phyloP scores from a whole-genome alignment of 768 basidiomycete species.

The Glaciozyma martinii region DNA sequence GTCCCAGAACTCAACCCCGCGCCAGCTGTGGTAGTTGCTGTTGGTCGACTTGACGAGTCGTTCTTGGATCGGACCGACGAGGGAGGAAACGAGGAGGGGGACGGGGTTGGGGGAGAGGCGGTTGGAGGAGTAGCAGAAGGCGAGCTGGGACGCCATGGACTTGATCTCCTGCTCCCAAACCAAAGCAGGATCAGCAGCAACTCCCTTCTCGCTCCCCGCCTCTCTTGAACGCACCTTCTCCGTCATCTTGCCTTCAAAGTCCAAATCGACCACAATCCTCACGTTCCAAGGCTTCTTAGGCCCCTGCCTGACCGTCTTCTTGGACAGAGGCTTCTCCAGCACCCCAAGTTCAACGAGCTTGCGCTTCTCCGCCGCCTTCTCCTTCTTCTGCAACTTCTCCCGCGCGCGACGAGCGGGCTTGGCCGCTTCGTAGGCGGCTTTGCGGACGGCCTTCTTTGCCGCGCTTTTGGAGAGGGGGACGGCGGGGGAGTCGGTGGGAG shows the following conservation, averaged over 20 bases:
- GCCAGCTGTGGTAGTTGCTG: constrained; percentile 69
- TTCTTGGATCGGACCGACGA: constrained; percentile 59
- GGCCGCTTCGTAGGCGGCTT: constrained; percentile 46
- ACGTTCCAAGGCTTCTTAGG: constrained; percentile 47
- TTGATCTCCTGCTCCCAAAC: constrained; percentile 62
- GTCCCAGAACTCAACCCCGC: constrained; percentile 70
- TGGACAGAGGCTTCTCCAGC: constrained; percentile 35
- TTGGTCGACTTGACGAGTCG: constrained; percentile 59
- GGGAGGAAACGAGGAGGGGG: constrained; percentile 67
- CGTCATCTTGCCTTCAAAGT: constrained; percentile 85
- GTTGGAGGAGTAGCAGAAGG: constrained; percentile 85
- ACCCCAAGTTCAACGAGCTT: constrained; percentile 38
- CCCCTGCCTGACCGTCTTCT: constrained; percentile 32
- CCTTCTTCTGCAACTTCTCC: constrained; percentile 54
- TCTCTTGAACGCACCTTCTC: constrained; percentile 61
- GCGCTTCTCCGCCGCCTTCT: constrained; percentile 63
- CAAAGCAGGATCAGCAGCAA: not conserved
- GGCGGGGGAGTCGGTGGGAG: not conserved
- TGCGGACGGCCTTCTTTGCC: constrained; percentile 23
- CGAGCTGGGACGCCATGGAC: constrained; percentile 80
- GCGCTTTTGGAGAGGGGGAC: not conserved
- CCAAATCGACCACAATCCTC: constrained; percentile 71
- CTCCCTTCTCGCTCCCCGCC: not conserved
- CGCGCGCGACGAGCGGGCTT: constrained; percentile 67
- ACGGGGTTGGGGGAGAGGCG: constrained; percentile 64